Base-by-base conservation (phyloP, 495 filamentous ascomycete species). In the Penicillium egyptiacum region DNA sequence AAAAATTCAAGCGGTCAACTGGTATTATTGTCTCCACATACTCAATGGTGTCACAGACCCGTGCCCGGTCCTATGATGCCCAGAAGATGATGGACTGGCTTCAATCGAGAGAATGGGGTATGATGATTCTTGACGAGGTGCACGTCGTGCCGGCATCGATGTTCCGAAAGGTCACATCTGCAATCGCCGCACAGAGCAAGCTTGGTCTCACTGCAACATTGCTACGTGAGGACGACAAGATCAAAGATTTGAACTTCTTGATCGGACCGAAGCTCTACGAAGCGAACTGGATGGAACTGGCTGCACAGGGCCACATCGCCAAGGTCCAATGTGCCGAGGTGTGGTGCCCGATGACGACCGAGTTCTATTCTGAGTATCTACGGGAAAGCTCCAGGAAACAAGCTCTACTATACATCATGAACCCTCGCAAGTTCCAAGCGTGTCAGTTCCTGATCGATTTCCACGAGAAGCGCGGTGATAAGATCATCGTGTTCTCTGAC, bases 41-140 rank as follows among this genome's bases (percentile, higher is more conserved):
- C 70, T 91, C 91, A 45, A 99, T 99, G 94, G 91, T 99, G 11
- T 94, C 92, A 9, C 88, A 95, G 66, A 90, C 88, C 22, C 80
- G 89, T 33, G 86, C 87, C 52, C 81, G 94, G 22, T 93, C 95
- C 16, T 85, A 98, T 65, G 94, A 99, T 67, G 87, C 91, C 35
- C 84, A 93, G 69, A 96, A 96, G 76, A 95, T 98, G 87, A 97
- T 98, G 94, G 88, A 96, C 53, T 98, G 96, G 72, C 81, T 99
- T 57, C 83, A 81, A 30, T 79, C 79, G n/a, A 86, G 93, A 53
- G 94, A 99, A 81, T 98, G 94, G 95, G 94, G 94, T 65, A 79
- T 99, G 43, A 91, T 99, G 88, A 90, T 99, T 58, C 82, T 98
- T 6, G 94, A 99, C 70, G 94, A 99, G 70, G 94, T 99, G 35